phyloP scores from a whole-genome alignment of 2,329 filamentous ascomycete genomes.

The Aspergillus phoenicis region DNA sequence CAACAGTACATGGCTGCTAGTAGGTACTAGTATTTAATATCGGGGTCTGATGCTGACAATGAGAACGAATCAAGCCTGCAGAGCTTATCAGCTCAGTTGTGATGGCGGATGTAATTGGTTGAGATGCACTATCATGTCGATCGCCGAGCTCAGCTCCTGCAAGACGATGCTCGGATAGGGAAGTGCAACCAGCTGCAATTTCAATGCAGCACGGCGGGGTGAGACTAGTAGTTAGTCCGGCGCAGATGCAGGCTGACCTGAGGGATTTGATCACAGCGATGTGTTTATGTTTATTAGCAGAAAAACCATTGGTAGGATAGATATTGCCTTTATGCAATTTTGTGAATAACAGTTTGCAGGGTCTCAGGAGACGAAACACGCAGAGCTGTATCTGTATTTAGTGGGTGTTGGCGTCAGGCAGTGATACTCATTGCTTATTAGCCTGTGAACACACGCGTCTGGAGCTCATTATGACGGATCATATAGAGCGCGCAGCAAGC shows the following conservation, averaged over 20 bases:
- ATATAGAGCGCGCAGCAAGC: too few relatives aligned
- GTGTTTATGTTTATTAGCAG: background rate
- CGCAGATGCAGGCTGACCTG: background rate
- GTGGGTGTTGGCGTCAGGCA: too few relatives aligned
- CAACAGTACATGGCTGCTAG: background rate
- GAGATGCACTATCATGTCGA: background rate
- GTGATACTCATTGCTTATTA: too few relatives aligned
- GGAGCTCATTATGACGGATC: too few relatives aligned
- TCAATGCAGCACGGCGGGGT: background rate
- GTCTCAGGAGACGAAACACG: too few relatives aligned
- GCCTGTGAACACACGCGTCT: too few relatives aligned
- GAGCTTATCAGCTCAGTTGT: slow-evolving; percentile 3
- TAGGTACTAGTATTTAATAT: background rate
- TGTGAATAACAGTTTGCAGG: too few relatives aligned
- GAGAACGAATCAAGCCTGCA: slow-evolving; percentile 4
- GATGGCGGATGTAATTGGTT: background rate
- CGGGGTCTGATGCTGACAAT: background rate
- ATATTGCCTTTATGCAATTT: too few relatives aligned
- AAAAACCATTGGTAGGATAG: background rate
- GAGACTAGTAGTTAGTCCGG: background rate
- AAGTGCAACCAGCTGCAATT: background rate
- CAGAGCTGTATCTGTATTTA: too few relatives aligned
- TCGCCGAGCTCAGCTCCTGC: slow-evolving; percentile 3
- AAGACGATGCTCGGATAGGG: background rate
- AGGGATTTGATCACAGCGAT: background rate